These are phyloP conservation scores for Wickerhamiella dianesei DNA, from an alignment of 805 yeast species.

Conservation along the genomic window DNA sequence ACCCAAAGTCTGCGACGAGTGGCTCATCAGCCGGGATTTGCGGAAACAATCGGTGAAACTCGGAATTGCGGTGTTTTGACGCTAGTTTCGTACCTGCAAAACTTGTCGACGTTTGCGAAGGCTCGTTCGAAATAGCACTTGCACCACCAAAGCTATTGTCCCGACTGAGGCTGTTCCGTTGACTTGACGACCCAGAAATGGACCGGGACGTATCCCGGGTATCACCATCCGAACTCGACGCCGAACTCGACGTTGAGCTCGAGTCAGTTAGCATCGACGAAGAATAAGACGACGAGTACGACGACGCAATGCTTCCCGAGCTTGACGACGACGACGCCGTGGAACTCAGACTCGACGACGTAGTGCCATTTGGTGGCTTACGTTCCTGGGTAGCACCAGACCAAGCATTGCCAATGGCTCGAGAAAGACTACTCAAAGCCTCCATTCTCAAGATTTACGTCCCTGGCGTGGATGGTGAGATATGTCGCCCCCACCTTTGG, in stretches of 20 bases:
- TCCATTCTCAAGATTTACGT: neutral
- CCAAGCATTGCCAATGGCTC: neutral
- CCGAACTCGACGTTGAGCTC: neutral
- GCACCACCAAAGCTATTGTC: neutral
- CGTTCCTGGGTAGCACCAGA: no score
- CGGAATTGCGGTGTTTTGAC: constrained; percentile 46
- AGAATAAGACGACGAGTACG: neutral
- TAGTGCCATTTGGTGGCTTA: neutral
- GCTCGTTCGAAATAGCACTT: neutral
- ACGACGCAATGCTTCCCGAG: neutral
- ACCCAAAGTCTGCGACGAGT: constrained; percentile 72
- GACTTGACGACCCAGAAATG: neutral
- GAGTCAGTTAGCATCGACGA: neutral
- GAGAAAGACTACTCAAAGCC: neutral
- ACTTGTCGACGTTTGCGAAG: neutral
- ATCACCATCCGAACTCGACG: neutral
- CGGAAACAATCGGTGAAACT: constrained; percentile 65
- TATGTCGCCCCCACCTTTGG: neutral
- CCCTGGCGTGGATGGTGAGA: no score
- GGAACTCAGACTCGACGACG: neutral
- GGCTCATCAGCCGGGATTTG: constrained; percentile 55
- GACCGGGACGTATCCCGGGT: neutral
- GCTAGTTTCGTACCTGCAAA: constrained; percentile 28
- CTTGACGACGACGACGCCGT: neutral
- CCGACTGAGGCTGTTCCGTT: neutral